Evolutionary conservation across 2,329 filamentous ascomycete genomes (phyloP).

Genomic region (Neonectria coccinea): DNA sequence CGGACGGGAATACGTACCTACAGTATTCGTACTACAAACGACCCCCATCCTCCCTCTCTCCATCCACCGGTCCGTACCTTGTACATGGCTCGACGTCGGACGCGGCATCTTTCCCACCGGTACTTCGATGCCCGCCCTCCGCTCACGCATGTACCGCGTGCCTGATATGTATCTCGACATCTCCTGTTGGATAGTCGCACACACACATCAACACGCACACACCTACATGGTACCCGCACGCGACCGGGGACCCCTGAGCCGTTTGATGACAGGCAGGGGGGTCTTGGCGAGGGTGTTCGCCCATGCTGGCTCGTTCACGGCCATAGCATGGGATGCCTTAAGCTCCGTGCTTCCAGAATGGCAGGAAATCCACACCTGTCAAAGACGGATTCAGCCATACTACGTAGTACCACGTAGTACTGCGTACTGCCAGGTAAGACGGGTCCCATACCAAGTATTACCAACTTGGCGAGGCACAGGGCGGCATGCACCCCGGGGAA

Average conservation of each 20-base stretch:
- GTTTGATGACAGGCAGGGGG: conserved; percentile 14
- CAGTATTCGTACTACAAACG: not conserved
- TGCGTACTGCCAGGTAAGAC: too few relatives aligned
- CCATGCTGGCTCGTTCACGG: not conserved
- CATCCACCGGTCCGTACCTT: not conserved
- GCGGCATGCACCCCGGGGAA: conserved; percentile 22
- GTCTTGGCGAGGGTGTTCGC: not conserved
- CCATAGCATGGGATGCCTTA: not conserved
- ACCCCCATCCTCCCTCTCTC: conserved; percentile 4
- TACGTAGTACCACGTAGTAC: not conserved
- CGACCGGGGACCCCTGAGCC: conserved; percentile 1
- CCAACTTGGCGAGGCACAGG: not conserved
- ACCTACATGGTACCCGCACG: not conserved
- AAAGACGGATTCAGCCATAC: conserved; percentile 6
- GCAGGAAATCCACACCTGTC: conserved; percentile 12
- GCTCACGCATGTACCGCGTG: conserved; percentile 11
- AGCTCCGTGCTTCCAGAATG: conserved; percentile 6
- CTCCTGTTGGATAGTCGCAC: conserved; percentile 2
- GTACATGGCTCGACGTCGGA: not conserved
- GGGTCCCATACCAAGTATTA: too few relatives aligned
- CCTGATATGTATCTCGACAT: conserved; percentile 15
- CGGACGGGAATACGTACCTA: not conserved
- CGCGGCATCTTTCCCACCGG: not conserved
- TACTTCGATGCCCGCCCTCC: conserved; percentile 1
- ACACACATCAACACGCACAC: not conserved